Percentiles rank a stretch among this genome's conserved stretches.
Evolutionary conservation across 2,329 filamentous ascomycete genomes (phyloP).

Genomic region (Diaporthe aspalathi): DNA sequence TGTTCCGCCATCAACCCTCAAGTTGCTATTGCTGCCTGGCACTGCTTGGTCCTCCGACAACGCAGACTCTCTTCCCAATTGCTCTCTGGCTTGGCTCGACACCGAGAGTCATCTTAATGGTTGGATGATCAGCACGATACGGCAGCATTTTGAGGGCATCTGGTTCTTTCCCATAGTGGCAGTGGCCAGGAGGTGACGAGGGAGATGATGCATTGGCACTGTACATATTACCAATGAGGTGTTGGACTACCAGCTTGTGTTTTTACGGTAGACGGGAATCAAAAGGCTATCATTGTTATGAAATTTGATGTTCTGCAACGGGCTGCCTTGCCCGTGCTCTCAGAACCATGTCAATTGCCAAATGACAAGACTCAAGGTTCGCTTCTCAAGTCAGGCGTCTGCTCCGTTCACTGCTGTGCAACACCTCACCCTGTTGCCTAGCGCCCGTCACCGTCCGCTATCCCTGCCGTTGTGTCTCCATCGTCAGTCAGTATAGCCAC

Average conservation of each 20-base stretch:
- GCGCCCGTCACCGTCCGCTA: not conserved
- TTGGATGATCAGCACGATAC: constrained; percentile 38
- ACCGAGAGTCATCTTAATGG: constrained; percentile 23
- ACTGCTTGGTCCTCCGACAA: constrained; percentile 11
- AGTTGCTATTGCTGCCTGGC: constrained; percentile 36
- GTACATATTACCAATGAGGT: constrained; percentile 39
- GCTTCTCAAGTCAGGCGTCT: not conserved
- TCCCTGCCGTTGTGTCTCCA: not conserved
- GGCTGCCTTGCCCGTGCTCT: not conserved
- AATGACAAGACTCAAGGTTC: not conserved
- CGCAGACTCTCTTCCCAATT: constrained; percentile 32
- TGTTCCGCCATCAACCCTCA: constrained; percentile 23
- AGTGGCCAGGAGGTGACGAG: constrained; percentile 27
- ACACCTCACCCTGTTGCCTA: too few relatives aligned
- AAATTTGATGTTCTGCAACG: not conserved
- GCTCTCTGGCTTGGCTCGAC: constrained; percentile 36
- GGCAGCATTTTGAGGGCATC: constrained; percentile 35
- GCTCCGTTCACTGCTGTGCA: not conserved
- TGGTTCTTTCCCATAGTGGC: constrained; percentile 36
- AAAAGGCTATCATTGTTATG: constrained; percentile 37
- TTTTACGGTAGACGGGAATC: constrained; percentile 37
- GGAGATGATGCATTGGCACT: constrained; percentile 37
- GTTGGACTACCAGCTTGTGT: constrained; percentile 38
- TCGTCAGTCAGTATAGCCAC: not conserved
- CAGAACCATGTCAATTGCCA: not conserved